Evolutionary conservation across 2,329 filamentous ascomycete genomes (phyloP).

Genomic region (Dactylellina cionopaga): DNA sequence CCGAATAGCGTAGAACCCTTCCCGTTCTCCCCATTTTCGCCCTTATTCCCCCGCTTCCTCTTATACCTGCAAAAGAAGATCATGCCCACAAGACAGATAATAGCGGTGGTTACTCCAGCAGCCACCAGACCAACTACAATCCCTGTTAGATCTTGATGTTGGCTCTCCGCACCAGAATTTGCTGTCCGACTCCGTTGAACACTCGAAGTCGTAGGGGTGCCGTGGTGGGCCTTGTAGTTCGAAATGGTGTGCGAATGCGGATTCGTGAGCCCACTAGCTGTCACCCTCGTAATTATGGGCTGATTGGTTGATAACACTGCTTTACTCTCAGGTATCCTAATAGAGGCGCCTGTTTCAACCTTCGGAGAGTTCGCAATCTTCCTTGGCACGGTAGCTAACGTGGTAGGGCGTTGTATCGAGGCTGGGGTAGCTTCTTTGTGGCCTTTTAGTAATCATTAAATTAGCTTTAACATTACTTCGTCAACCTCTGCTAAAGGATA

Average conservation of each 20-base stretch:
- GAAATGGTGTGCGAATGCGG: conserved; percentile 6
- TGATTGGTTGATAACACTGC: conserved; percentile 8
- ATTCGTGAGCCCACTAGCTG: neutral
- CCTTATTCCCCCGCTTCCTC: conserved; percentile 7
- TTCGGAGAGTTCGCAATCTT: conserved; percentile 7
- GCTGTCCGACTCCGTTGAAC: conserved; percentile 11
- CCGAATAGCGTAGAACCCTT: conserved; percentile 20
- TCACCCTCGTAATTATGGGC: neutral
- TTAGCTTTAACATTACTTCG: too few relatives aligned
- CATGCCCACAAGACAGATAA: conserved; percentile 30
- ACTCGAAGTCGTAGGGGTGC: conserved; percentile 5
- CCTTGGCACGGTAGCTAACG: conserved; percentile 21
- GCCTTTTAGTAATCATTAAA: neutral
- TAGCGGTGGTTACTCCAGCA: conserved; percentile 24
- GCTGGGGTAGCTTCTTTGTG: neutral
- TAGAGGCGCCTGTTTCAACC: neutral
- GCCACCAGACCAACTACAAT: conserved; percentile 39
- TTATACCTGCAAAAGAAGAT: conserved; percentile 46
- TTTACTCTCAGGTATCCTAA: conserved; percentile 33
- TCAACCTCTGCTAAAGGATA: too few relatives aligned
- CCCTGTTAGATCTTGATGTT: conserved; percentile 21
- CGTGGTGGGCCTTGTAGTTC: neutral
- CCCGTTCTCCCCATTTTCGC: neutral
- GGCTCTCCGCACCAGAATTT: neutral
- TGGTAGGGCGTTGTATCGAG: conserved; percentile 8